Base-by-base conservation (phyloP, 805 yeast species). In the Starmerella bacillaris region DNA sequence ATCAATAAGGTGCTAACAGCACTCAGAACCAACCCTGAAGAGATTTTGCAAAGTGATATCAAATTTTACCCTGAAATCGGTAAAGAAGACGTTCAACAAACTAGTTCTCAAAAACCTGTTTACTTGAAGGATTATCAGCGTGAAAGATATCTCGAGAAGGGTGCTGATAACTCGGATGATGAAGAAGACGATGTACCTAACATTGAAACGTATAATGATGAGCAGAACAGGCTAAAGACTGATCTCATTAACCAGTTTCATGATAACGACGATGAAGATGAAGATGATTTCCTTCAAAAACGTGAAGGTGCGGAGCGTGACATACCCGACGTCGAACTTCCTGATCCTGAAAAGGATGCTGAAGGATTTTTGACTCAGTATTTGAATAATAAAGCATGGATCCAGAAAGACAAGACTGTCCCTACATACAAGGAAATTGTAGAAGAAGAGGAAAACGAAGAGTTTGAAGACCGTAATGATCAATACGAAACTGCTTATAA, bases 81-180 rank as follows among this genome's bases (percentile, higher is more conserved):
- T 1, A 42, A 31, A 16, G 26, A 38, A n/a, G 21, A 31, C 9
- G 30, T 15, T 12, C 31, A 34, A 12, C 27, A 27, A 21, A 63
- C 31, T 16, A 15, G 26, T 16, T 11, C 20, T 6, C 24, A 33
- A 16, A 79, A 78, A 51, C 94, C 96, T 7, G 63, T 89, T 37
- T 80, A 75, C 53, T 67, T 89, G 55, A 83, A 84, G 47, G 98
- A 89, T 54, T 89, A 84, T 51, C 95, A 89, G 52, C 67, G 96
- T 54, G 70, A 71, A 72, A 77, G 72, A 45, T 56, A 84, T 24
- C 59, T 89, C n/a, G 66, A 63, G 28, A 63, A 63, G 19, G 72
- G 61, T 1, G 68, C 65, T 18, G 60, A 57, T 16, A 56, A 57
- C 4, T 59, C 58, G 29, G 62, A 61, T 39, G 64, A 67, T 15